These are phyloP conservation scores for Penicillium oxalicum DNA, from an alignment of 2,329 filamentous ascomycete genomes.

Conservation along the genomic window DNA sequence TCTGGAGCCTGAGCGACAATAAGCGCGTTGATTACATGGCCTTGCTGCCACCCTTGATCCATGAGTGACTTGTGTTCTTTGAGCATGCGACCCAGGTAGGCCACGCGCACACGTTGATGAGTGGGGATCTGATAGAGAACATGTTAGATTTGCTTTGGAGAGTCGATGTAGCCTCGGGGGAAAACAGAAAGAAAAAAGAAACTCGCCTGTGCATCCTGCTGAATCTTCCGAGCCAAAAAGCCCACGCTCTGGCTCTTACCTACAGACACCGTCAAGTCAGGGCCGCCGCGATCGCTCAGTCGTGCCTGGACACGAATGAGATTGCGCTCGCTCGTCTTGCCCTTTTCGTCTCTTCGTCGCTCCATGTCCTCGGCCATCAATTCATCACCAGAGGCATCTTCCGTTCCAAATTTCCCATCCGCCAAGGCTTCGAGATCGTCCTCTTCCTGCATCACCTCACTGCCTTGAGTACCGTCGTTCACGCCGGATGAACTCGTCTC, in stretches of 20 bases:
- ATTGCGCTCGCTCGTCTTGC: conserved; percentile 54
- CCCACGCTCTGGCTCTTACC: conserved; percentile 59
- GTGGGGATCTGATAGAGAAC: conserved; percentile 47
- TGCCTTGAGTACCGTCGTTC: conserved; percentile 12
- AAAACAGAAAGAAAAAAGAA: not conserved
- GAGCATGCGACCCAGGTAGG: conserved; percentile 75
- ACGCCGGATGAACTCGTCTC: conserved; percentile 6
- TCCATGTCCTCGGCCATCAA: conserved; percentile 35
- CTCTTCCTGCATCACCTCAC: conserved; percentile 15
- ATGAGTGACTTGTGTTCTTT: conserved; percentile 60
- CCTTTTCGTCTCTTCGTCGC: conserved; percentile 51
- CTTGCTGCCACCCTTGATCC: conserved; percentile 68
- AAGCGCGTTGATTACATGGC: conserved; percentile 70
- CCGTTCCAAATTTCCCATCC: conserved; percentile 31
- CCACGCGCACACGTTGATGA: conserved; percentile 60
- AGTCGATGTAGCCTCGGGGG: no score
- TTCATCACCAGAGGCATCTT: conserved; percentile 38
- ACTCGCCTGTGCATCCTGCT: conserved; percentile 59
- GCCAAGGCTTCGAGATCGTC: conserved; percentile 20
- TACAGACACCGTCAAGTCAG: conserved; percentile 57
- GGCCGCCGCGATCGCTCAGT: conserved; percentile 58
- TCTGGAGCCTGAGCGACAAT: conserved; percentile 43
- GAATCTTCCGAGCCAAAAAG: conserved; percentile 57
- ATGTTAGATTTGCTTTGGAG: no score
- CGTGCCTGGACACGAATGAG: conserved; percentile 55